A percentile compares a stretch with the other conserved stretches of the same genome.
phyloP scores from a whole-genome alignment of 2,329 filamentous ascomycete genomes.

The Fusarium aywerte region DNA sequence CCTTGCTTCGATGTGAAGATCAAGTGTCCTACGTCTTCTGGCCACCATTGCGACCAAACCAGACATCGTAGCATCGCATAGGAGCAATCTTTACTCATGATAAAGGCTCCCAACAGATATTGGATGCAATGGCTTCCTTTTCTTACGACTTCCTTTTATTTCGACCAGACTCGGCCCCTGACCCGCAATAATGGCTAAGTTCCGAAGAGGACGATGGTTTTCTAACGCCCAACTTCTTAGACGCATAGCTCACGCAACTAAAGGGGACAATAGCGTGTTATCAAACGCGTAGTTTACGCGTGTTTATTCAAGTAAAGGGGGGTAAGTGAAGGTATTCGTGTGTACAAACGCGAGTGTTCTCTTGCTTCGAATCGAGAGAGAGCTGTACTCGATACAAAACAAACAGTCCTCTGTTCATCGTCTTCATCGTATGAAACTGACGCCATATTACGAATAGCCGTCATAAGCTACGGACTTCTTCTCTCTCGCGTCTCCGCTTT shows the following conservation, averaged over 20 bases:
- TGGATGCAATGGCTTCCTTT: not conserved
- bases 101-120: not conserved
- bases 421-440: not conserved
- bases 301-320: not conserved
- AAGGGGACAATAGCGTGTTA: not conserved
- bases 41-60: not conserved
- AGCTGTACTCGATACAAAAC: not conserved
- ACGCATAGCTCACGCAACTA: not conserved
- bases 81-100: not conserved
- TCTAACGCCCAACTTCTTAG: not conserved
- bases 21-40: not conserved
- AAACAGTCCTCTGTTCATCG: not conserved
- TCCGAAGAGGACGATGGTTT: conserved; percentile 6
- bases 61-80: not conserved
- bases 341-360: not conserved
- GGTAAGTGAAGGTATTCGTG: not conserved
- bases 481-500: not conserved
- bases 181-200: conserved; percentile 16
- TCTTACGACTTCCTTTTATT: too few relatives aligned
- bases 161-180: not conserved
- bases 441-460: not conserved
- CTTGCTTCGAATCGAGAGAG: not conserved
- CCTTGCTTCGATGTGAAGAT: not conserved
- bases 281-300: not conserved
- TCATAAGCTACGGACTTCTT: too few relatives aligned